Evolutionary conservation across 2,329 filamentous ascomycete genomes (phyloP).

Genomic region (Talaromyces piceae): DNA sequence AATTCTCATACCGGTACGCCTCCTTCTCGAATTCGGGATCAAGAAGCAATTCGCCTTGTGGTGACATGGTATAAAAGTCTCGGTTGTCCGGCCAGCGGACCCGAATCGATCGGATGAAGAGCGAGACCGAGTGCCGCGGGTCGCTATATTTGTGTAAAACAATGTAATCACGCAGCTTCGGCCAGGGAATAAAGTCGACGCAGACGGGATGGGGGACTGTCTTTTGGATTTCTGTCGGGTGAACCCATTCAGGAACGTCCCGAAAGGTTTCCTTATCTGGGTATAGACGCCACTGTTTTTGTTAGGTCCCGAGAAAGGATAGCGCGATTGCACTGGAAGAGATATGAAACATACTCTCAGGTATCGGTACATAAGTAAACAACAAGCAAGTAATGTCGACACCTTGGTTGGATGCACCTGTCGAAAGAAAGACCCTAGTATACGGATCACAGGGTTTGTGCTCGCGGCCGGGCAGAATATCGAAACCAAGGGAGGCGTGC

Average conservation of each 20-base stretch:
- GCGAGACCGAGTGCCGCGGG: neutral
- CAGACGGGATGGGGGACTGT: neutral
- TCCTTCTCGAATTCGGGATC: neutral
- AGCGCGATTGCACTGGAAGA: neutral
- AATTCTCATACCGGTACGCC: neutral
- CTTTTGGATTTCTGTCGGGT: neutral
- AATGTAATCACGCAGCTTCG: neutral
- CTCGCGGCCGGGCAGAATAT: neutral
- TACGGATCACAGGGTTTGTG: neutral
- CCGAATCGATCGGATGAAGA: neutral
- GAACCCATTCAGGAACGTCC: neutral
- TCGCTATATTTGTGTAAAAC: neutral
- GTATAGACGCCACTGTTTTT: neutral
- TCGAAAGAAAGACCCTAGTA: neutral
- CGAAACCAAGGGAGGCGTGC: neutral
- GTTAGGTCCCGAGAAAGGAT: neutral
- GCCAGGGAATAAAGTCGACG: neutral
- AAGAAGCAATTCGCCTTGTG: neutral
- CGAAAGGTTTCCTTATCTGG: neutral
- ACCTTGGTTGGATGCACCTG: neutral
- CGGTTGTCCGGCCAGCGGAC: neutral
- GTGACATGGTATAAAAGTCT: neutral
- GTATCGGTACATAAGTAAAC: neutral
- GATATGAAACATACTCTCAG: neutral
- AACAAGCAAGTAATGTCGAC: neutral